phyloP scores from a whole-genome alignment of 495 filamentous ascomycete species.

The Filosporella fistucella region DNA sequence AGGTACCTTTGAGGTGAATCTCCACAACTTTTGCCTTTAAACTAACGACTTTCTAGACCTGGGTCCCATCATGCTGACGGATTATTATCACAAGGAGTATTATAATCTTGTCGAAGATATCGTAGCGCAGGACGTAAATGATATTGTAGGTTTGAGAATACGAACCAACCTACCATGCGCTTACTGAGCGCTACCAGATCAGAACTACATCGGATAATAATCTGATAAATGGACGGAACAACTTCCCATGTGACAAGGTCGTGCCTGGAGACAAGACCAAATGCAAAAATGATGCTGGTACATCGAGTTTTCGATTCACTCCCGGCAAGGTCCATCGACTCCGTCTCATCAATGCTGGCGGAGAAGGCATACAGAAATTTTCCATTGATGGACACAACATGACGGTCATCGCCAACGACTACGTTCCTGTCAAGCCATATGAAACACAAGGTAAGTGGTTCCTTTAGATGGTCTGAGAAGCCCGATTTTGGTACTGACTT shows the following conservation, averaged over 20 bases:
- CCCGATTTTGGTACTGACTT: background rate
- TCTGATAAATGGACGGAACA: conserved; percentile 48
- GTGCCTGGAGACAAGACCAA: conserved; percentile 19
- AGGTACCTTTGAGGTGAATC: conserved; percentile 18
- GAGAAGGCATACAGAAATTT: conserved; percentile 44
- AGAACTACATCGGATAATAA: conserved; percentile 35
- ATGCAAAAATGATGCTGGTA: conserved; percentile 37
- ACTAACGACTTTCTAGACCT: conserved; percentile 26
- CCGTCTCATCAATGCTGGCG: conserved; percentile 45
- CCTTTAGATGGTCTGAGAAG: background rate
- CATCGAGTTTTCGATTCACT: conserved; percentile 43
- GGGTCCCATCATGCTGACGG: conserved; percentile 42
- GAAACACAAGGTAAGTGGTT: conserved; percentile 27
- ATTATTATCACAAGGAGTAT: conserved; percentile 30
- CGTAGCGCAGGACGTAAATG: too few species aligned
- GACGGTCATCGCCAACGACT: conserved; percentile 45
- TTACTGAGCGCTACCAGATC: background rate
- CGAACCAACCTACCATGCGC: background rate
- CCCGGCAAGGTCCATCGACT: conserved; percentile 43
- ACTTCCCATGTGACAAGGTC: conserved; percentile 41
- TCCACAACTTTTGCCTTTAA: background rate
- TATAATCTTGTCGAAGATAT: background rate
- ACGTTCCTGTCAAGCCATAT: conserved; percentile 48
- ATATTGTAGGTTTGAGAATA: too few species aligned
- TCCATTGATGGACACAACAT: conserved; percentile 45